Evolutionary conservation across 768 basidiomycete species (phyloP).

Genomic region (Infundibulicybe gibba): DNA sequence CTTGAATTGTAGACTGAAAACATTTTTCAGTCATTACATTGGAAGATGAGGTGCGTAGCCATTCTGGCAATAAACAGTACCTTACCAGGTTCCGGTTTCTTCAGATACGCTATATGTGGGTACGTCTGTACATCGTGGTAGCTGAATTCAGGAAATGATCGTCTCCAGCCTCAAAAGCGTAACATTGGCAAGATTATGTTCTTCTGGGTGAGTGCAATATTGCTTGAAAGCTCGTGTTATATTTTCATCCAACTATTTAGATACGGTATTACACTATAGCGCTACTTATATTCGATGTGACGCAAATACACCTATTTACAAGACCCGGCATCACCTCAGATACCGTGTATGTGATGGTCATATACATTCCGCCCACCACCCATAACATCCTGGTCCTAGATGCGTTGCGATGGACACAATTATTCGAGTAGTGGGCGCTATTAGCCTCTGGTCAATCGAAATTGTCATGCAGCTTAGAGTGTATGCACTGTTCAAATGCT

Average conservation of each 20-base stretch:
- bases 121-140: constrained; percentile 9
- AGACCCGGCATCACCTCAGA: constrained; percentile 31
- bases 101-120: constrained; percentile 37
- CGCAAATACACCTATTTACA: constrained; percentile 41
- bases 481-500: constrained; percentile 38
- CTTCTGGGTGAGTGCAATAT: constrained; percentile 27
- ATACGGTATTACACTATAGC: constrained; percentile 45
- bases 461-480: constrained; percentile 45
- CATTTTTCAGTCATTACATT: constrained; percentile 24
- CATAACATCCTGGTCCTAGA: constrained; percentile 14
- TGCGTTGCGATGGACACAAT: constrained; percentile 42
- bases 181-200: constrained; percentile 35
- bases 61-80: neutral
- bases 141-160: neutral
- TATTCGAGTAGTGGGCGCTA: constrained; percentile 37
- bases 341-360: constrained; percentile 23
- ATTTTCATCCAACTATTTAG: constrained; percentile 19
- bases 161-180: constrained; percentile 26
- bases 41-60: constrained; percentile 24
- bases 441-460: constrained; percentile 45
- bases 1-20: neutral
- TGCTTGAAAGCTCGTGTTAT: neutral
- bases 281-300: constrained; percentile 37
- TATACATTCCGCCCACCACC: neutral
- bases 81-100: neutral